These are phyloP conservation scores for Karstenula rhodostoma DNA, from an alignment of 2,329 filamentous ascomycete species.

Conservation along the genomic window DNA sequence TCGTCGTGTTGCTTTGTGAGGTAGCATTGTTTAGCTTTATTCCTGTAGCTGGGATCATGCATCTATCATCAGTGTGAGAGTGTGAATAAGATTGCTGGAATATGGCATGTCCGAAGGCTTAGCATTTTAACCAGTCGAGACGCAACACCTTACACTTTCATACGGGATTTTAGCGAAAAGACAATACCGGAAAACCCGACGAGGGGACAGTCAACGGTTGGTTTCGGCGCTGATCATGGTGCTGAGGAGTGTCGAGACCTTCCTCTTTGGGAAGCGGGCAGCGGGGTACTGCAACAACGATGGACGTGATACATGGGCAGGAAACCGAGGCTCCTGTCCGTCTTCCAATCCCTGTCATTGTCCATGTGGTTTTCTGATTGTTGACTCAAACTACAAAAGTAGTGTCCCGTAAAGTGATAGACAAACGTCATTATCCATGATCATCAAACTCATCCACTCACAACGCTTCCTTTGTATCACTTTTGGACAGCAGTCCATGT, in stretches of 20 bases:
- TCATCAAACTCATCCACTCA: no score
- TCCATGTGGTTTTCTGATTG: no score
- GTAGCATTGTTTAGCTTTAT: constrained; percentile 4
- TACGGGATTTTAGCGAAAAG: no score
- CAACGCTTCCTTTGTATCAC: no score
- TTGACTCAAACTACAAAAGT: no score
- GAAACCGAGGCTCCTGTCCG: no score
- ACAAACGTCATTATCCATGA: no score
- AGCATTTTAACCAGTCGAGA: not conserved
- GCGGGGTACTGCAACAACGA: not conserved
- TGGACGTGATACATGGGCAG: no score
- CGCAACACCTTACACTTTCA: not conserved
- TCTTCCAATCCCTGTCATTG: no score
- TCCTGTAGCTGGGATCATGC: not conserved
- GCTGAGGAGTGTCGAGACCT: not conserved
- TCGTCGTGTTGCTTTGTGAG: constrained; percentile 2
- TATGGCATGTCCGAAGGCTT: not conserved
- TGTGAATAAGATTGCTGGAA: not conserved
- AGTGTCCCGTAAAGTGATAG: no score
- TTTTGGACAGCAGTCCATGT: no score
- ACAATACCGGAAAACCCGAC: no score
- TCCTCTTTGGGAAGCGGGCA: constrained; percentile 5
- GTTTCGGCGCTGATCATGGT: not conserved
- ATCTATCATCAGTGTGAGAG: not conserved
- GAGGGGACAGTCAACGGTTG: not conserved